Percentiles rank a stretch among this genome's conserved stretches.
phyloP scores from a whole-genome alignment of 805 yeast species.

The Barnettozyma sucrosica region DNA sequence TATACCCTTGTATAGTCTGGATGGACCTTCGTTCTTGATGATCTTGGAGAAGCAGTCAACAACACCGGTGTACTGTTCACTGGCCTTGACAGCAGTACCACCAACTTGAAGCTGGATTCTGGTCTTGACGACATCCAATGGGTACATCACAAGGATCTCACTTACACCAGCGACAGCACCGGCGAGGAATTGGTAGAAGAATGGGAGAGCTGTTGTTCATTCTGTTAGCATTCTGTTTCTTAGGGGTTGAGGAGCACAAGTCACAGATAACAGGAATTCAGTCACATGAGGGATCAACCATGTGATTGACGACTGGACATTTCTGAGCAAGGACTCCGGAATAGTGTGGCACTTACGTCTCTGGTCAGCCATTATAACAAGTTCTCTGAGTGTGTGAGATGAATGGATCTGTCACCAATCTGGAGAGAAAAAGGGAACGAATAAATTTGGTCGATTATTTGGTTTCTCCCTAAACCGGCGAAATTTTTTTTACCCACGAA shows the following conservation, averaged over 20 bases:
- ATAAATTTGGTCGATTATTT: background rate
- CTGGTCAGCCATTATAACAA: constrained; percentile 9
- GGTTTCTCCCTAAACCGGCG: background rate
- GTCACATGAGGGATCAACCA: too few species aligned
- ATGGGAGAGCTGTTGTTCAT: constrained; percentile 58
- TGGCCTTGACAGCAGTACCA: constrained; percentile 37
- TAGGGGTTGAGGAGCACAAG: background rate
- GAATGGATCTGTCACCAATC: background rate
- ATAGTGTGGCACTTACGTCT: constrained; percentile 12
- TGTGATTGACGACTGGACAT: too few species aligned
- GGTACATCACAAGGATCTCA: constrained; percentile 92
- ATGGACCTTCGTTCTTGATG: constrained; percentile 76
- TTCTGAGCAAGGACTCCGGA: too few species aligned
- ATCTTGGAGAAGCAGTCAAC: constrained; percentile 80
- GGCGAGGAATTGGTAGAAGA: constrained; percentile 80
- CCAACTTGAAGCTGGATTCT: constrained; percentile 83
- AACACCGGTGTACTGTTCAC: constrained; percentile 62
- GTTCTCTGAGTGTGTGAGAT: background rate
- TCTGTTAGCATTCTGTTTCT: background rate
- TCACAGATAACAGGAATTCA: background rate
- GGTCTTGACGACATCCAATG: constrained; percentile 94
- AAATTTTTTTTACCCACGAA: background rate
- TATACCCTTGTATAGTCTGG: constrained; percentile 87
- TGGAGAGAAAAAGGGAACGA: background rate
- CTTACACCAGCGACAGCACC: constrained; percentile 98